Evolutionary conservation across 257 asterid species (phyloP).

Genomic region (Galeopsis tetrahit): DNA sequence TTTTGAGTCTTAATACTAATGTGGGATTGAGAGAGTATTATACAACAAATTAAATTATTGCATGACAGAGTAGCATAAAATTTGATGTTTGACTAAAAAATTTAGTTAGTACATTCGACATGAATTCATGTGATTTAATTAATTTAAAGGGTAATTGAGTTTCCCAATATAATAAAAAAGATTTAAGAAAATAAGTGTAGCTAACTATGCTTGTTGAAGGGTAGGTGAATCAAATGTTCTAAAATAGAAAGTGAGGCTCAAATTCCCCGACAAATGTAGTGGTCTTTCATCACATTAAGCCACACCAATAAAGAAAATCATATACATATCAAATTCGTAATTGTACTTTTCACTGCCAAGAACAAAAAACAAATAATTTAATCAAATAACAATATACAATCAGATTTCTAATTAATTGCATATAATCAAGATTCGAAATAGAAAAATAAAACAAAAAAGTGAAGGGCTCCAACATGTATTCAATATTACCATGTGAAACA

Average conservation of each 20-base stretch:
- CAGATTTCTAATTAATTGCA: neutral
- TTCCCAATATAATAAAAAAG: neutral
- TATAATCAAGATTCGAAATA: neutral
- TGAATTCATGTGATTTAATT: too few species aligned
- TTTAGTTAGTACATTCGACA: too few species aligned
- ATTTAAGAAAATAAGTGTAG: neutral
- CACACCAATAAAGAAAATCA: neutral
- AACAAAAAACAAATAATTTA: neutral
- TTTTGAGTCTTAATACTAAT: too few species aligned
- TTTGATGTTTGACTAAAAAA: too few species aligned
- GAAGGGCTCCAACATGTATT: neutral
- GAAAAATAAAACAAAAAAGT: neutral
- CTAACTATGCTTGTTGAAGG: constrained; percentile 5
- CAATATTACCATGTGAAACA: too few species aligned
- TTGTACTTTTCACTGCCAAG: too few species aligned
- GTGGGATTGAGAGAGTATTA: too few species aligned
- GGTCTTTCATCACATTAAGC: neutral
- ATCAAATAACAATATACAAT: too few species aligned
- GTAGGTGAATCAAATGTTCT: constrained; percentile 4
- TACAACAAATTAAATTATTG: too few species aligned
- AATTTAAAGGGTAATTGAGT: neutral
- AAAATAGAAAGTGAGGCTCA: neutral
- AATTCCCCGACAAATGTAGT: neutral
- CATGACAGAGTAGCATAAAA: too few species aligned
- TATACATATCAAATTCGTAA: neutral